Base-by-base conservation (phyloP, 495 filamentous ascomycete species). In the Astrocystis sublimbata region DNA sequence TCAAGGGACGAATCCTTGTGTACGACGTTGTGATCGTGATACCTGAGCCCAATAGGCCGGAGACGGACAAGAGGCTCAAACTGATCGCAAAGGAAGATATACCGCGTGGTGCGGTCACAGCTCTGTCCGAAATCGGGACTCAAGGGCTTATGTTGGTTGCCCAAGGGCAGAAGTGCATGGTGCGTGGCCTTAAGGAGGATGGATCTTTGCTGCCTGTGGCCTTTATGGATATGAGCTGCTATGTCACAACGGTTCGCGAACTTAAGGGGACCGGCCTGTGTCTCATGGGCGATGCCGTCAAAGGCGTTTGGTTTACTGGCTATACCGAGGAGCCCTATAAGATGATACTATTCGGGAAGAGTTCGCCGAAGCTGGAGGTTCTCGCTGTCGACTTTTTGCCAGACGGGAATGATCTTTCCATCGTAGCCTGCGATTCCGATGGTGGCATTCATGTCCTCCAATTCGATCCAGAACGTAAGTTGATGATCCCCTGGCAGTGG, bases 221-320 rank as follows among this genome's bases (percentile, higher is more conserved):
- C 1, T 99, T 99, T 68, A 90, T 99, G 86, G 94, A 99, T 68
- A 92, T 96, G 88, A 93, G 90, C 78, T 92, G 90, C 75, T 93
- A 93, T 73, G 89, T 96, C 31, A 91, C 85, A 2, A 83, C 88
- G 4, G 86, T 89, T 47, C 96, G 92, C 70, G 90, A 91, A 64
- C 80, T 98, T 38, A 83, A 83, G 24, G 87, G 89, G 1, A 96
- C 92, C 0, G 93, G 93, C 4, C 80, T 98, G 70, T 90, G 86
- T 65, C 75, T 96, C 4, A 81, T 97, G 71, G 89, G 88, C 0
- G 94, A 99, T 77, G 93, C 90, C 5, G 82, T 93, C 66, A 97
- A 96, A 74, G 93, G 93, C 0, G 78, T 97, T 10, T 97, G 93
- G 92, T 96, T 99, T 61, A 89, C 88, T 15, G 94, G 94, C 0